Conservation (phyloP, 2,329 filamentous ascomycete species). For the Fusarium keratoplasticum region DNA sequence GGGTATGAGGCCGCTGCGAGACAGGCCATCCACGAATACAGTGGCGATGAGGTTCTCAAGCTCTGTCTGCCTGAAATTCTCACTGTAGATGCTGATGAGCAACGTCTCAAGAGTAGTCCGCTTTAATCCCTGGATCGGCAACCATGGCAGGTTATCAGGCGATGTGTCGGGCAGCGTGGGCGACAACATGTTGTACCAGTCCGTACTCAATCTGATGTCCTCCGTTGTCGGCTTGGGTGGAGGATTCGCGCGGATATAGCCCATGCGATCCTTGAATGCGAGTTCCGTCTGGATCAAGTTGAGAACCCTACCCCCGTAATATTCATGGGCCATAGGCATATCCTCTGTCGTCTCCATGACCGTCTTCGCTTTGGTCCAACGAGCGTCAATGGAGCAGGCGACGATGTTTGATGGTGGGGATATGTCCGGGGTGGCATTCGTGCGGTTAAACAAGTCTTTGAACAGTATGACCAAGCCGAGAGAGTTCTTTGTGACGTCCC, state of each 20-base stretch:
- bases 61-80: neutral
- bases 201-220: neutral
- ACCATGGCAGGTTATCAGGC: neutral
- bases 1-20: neutral
- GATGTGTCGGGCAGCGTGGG: neutral
- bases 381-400: neutral
- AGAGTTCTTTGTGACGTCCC: neutral
- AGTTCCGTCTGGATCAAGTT: conserved; percentile 1
- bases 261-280: neutral
- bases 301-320: neutral
- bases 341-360: neutral
- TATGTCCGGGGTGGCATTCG: neutral
- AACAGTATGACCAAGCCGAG: neutral
- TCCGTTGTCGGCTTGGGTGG: neutral
- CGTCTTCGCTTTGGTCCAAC: neutral
- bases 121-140: neutral
- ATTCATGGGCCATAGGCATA: neutral
- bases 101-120: neutral
- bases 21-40: neutral
- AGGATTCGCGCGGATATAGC: neutral
- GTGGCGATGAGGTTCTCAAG: neutral
- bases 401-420: neutral
- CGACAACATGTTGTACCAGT: neutral
- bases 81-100: neutral
- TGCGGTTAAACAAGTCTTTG: neutral